Conservation (phyloP, 208 protist genomes). For the Giardia duodenalis region DNA sequence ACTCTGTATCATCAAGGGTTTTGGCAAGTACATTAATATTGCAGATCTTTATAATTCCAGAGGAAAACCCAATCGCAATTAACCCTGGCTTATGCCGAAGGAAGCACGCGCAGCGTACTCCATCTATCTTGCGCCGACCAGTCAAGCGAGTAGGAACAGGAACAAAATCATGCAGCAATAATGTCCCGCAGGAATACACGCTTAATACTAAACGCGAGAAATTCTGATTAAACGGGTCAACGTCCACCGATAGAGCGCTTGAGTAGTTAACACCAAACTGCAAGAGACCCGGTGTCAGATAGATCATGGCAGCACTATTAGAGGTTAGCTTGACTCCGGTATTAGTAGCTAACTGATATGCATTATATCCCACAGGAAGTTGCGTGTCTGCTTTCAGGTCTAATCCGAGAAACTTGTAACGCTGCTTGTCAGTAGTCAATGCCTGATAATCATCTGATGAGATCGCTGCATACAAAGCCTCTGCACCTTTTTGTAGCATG, state of each 20-base stretch:
- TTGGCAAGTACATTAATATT: background rate
- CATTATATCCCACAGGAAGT: background rate
- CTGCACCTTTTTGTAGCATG: too few species aligned
- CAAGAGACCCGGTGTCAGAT: background rate
- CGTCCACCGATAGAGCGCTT: background rate
- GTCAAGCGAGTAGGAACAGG: background rate
- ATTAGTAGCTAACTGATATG: background rate
- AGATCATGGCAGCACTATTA: background rate
- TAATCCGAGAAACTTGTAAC: background rate
- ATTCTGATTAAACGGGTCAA: background rate
- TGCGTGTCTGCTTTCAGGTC: background rate
- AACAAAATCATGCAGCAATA: background rate
- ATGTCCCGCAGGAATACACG: background rate
- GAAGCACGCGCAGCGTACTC: background rate
- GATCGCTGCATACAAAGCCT: too few species aligned
- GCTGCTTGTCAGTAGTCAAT: too few species aligned
- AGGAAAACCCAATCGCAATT: background rate
- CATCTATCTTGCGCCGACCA: background rate
- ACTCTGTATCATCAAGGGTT: too few species aligned
- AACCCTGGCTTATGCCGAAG: background rate
- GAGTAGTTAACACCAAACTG: background rate
- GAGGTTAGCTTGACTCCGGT: background rate
- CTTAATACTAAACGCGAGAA: background rate
- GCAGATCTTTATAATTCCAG: background rate
- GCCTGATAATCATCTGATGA: too few species aligned